Conservation (phyloP, 208 protist genomes). For the Trypanosoma avium region DNA sequence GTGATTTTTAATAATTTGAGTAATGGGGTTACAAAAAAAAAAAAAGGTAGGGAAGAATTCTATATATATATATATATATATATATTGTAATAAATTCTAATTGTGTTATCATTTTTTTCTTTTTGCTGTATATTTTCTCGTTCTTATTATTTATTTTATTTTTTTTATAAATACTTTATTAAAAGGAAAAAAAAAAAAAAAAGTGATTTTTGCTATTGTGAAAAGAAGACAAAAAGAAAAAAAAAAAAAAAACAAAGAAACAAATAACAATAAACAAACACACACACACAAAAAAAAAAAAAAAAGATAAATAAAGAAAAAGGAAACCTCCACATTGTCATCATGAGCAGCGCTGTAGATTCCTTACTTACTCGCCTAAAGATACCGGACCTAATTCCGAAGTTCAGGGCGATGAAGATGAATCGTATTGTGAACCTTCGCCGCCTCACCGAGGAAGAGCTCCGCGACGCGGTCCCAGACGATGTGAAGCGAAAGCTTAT, state of each 20-base stretch:
- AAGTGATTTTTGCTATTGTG: background rate
- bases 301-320: background rate
- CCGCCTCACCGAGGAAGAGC: conserved; percentile 64
- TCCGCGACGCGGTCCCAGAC: conserved; percentile 74
- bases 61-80: no score
- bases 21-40: conserved; percentile 9
- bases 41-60: background rate
- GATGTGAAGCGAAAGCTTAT: conserved; percentile 60
- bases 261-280: background rate
- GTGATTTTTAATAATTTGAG: background rate
- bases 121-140: background rate
- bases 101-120: conserved; percentile 7
- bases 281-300: conserved; percentile 7
- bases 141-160: conserved; percentile 9
- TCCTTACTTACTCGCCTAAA: conserved; percentile 75
- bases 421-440: conserved; percentile 75
- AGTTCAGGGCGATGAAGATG: conserved; percentile 70
- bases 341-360: conserved; percentile 60
- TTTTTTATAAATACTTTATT: conserved; percentile 10
- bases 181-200: background rate
- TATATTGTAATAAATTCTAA: no score
- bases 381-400: conserved; percentile 66
- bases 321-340: background rate
- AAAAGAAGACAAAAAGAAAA: conserved; percentile 12
- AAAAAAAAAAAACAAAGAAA: conserved; percentile 15